Evolutionary conservation across 176 grass and related monocot species (phyloP), one percentile per base, ranked within the genome.

Genomic region (Luzula sylvatica): DNA sequence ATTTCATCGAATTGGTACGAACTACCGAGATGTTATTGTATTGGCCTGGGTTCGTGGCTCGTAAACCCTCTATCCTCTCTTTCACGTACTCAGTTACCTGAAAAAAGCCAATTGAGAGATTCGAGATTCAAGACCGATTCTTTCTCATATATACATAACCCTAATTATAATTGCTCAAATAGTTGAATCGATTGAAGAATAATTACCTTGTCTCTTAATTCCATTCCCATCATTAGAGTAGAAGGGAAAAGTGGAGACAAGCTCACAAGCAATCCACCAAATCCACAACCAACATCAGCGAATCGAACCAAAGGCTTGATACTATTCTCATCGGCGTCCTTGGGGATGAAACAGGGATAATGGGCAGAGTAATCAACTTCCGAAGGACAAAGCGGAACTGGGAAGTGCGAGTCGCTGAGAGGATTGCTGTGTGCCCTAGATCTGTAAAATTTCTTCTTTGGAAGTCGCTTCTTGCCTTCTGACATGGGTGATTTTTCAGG

Each of bases 1-100:
- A 98, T 54, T 98, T 98, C 92, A 98, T 96, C 0, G 92, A 96
- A 72, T 96, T 96, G 42, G 85, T 98, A 25, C 92, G 84, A 35
- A 96, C 90, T 9, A 96, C 84, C 5, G 90, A 88, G 53, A 95
- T 71, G 56, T 96, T 96, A 52, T 80, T 81, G 15, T 86, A 98
- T 5, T 86, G 67, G 4, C 84, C 81, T 22, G 81, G 55, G 15
- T 90, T 79, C 4, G 92, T 67, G 17, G 58, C 78, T 74, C 92
- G 76, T 23, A 98, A 63, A 8, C 85, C 92, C 61, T 89, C 41
- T n/a, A 98, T 79, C 56, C 85, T 55, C 51, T 98, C 92, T 61
- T 98, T 98, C 4, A 98, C 92, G 65, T 98, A 98, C 58, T 98
- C 85, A 11, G 92, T 90, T 48, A 98, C 85, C 85, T 96, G 43